Conservation (phyloP, 1,284 basidiomycete species). For the Sanguinoderma infundibulare region DNA sequence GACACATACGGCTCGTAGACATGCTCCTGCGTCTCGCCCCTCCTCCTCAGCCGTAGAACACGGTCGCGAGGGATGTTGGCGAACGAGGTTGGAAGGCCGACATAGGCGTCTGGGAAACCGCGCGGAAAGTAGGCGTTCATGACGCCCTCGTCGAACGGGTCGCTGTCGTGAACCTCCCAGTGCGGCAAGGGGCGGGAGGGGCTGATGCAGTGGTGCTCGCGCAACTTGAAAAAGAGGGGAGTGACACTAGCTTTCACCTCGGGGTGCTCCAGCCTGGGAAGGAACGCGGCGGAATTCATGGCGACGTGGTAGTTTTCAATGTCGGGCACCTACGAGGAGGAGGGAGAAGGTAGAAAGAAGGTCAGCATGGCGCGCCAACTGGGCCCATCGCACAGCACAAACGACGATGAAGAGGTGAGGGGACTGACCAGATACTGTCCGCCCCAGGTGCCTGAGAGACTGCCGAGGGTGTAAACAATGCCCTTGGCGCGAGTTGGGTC, state of each 20-base stretch:
- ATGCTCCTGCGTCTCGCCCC: constrained; percentile 9
- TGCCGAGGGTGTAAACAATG: constrained; percentile 47
- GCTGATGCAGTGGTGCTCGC: constrained; percentile 56
- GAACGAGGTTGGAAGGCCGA: neutral
- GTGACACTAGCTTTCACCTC: constrained; percentile 38
- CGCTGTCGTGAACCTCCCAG: constrained; percentile 29
- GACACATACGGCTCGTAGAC: constrained; percentile 42
- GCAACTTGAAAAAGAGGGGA: constrained; percentile 58
- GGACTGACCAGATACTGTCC: constrained; percentile 59
- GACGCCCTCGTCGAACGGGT: constrained; percentile 49
- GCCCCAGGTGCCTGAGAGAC: constrained; percentile 61
- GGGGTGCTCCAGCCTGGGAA: constrained; percentile 27
- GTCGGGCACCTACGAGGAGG: constrained; percentile 36
- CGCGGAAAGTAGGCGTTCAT: constrained; percentile 59
- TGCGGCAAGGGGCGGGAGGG: constrained; percentile 38
- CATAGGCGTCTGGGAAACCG: constrained; percentile 16
- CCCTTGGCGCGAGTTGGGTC: constrained; percentile 33
- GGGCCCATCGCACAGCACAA: neutral
- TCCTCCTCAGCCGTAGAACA: constrained; percentile 8
- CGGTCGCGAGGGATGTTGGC: neutral
- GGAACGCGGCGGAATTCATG: constrained; percentile 40
- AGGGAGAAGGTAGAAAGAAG: no score
- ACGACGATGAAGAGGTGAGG: neutral
- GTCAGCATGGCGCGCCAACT: neutral
- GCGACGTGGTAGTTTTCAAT: constrained; percentile 37